Evolutionary conservation across 2,329 filamentous ascomycete species (phyloP).

Genomic region (Pseudopyricularia cyperi): DNA sequence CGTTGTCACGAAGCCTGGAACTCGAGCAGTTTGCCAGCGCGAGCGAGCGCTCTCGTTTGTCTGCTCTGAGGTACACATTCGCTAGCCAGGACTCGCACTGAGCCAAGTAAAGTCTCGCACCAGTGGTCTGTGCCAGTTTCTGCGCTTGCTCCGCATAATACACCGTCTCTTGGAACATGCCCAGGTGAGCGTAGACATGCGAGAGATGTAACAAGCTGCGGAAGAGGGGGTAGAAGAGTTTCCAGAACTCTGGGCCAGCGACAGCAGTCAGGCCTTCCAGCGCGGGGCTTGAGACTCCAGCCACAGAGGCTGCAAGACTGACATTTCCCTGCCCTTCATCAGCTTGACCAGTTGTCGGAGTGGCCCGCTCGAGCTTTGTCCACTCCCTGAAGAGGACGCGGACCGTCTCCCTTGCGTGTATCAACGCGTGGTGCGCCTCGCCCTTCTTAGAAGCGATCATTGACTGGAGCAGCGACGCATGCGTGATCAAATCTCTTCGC

Average conservation of each 20-base stretch:
- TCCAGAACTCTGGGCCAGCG: constrained; percentile 57
- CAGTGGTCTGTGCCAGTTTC: constrained; percentile 58
- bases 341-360: constrained; percentile 9
- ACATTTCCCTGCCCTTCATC: constrained; percentile 4
- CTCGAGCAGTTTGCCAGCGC: constrained; percentile 41
- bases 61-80: constrained; percentile 42
- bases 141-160: constrained; percentile 79
- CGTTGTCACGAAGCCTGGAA: constrained; percentile 31
- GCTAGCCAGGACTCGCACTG: constrained; percentile 42
- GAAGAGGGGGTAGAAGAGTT: constrained; percentile 60
- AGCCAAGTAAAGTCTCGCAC: constrained; percentile 44
- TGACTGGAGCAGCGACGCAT: constrained; percentile 52
- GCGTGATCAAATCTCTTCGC: constrained; percentile 39
- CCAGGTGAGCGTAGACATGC: constrained; percentile 67
- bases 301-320: background rate
- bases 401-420: constrained; percentile 43
- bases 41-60: constrained; percentile 43
- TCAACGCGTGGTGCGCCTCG: constrained; percentile 42
- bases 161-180: constrained; percentile 75
- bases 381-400: constrained; percentile 43
- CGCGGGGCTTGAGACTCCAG: background rate
- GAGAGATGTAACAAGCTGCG: constrained; percentile 62
- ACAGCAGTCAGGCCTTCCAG: background rate
- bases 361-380: constrained; percentile 32
- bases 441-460: constrained; percentile 51